Percentiles rank a stretch among this genome's conserved stretches.
Conservation (phyloP, 441 rosid genomes). For the Capsella rubella region DNA sequence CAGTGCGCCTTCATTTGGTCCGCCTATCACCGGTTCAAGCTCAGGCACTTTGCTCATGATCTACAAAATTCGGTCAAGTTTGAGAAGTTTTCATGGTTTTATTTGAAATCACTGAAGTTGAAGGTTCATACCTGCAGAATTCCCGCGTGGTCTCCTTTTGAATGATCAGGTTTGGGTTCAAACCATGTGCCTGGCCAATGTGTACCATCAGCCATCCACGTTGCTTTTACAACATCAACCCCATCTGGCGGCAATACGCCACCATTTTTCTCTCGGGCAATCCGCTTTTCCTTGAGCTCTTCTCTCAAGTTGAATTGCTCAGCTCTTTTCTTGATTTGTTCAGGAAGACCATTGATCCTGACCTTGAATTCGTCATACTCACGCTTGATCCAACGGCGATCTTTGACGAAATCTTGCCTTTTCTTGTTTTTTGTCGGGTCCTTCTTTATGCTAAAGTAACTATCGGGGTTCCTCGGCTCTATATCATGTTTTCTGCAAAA, state of each 20-base stretch:
- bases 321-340: slow-evolving; percentile 63
- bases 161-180: slow-evolving; percentile 62
- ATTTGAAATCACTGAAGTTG: not conserved
- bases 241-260: slow-evolving; percentile 62
- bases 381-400: slow-evolving; percentile 89
- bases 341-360: slow-evolving; percentile 84
- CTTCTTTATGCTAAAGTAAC: slow-evolving; percentile 57
- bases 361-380: slow-evolving; percentile 96
- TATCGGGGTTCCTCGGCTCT: slow-evolving; percentile 89
- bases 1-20: slow-evolving; percentile 55
- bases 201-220: slow-evolving; percentile 98
- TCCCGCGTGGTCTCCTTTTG: slow-evolving; percentile 91
- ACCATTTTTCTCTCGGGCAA: slow-evolving; percentile 64
- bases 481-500: slow-evolving; percentile 88
- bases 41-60: slow-evolving; percentile 89
- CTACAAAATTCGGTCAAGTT: slow-evolving; percentile 45
- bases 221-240: slow-evolving; percentile 60
- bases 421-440: slow-evolving; percentile 83
- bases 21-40: slow-evolving; percentile 71
- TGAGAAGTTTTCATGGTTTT: slow-evolving; percentile 11
- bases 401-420: slow-evolving; percentile 79
- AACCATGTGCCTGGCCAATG: slow-evolving; percentile 98
- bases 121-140: slow-evolving; percentile 66
- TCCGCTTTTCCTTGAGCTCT: slow-evolving; percentile 58
- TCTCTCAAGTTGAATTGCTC: slow-evolving; percentile 57